These are phyloP conservation scores for Botrytis cinerea DNA, from an alignment of 2,329 filamentous ascomycete genomes.

Conservation along the genomic window DNA sequence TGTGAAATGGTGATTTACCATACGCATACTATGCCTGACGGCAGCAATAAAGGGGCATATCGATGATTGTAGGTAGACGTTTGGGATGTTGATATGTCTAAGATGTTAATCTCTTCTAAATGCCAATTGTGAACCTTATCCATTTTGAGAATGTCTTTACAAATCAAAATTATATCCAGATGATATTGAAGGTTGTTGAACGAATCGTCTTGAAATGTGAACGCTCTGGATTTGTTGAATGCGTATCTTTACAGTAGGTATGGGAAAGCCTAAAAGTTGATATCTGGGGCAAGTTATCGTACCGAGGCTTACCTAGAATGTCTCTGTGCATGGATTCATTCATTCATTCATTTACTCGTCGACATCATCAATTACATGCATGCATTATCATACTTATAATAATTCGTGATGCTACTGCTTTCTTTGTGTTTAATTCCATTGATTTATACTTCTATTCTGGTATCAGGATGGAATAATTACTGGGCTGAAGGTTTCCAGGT, in stretches of 20 bases:
- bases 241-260: background rate
- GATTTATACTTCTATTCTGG: conserved; percentile 1
- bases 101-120: background rate
- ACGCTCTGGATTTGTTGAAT: background rate
- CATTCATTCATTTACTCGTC: background rate
- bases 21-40: background rate
- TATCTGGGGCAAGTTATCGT: conserved; percentile 5
- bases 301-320: conserved; percentile 6
- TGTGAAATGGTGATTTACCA: background rate
- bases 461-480: conserved; percentile 20
- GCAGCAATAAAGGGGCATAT: background rate
- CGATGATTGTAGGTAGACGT: background rate
- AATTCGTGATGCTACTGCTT: conserved; percentile 23
- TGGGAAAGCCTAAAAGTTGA: background rate
- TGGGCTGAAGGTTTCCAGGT: conserved; percentile 15
- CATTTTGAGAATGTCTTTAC: background rate
- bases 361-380: conserved; percentile 5
- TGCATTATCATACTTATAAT: conserved; percentile 8
- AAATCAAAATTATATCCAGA: background rate
- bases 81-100: background rate
- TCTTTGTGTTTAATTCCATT: conserved; percentile 14
- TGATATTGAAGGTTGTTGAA: background rate
- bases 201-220: background rate
- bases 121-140: background rate
- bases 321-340: background rate